Percentiles rank a stretch among this genome's conserved stretches.
Evolutionary conservation across 129 eudicot species (phyloP).

Genomic region (Lonicera japonica): DNA sequence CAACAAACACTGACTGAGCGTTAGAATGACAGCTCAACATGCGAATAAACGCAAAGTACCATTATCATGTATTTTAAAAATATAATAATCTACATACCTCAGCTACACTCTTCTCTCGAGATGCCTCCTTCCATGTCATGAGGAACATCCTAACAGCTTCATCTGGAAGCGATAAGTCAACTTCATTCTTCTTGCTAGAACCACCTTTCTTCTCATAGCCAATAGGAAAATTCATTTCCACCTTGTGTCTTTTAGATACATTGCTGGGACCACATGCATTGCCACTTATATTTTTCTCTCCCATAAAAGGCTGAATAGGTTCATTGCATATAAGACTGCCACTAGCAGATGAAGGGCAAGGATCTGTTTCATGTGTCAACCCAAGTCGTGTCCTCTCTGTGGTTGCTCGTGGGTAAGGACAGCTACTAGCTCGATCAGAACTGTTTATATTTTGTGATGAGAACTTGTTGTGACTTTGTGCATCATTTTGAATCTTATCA

Average conservation of each 20-base stretch:
- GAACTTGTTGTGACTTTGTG: slow-evolving; percentile 10
- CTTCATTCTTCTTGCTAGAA: slow-evolving; percentile 10
- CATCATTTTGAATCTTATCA: slow-evolving; percentile 17
- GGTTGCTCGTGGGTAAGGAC: slow-evolving; percentile 57
- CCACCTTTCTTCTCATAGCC: slow-evolving; percentile 21
- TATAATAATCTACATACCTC: slow-evolving; percentile 43
- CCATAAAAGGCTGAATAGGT: slow-evolving; percentile 8
- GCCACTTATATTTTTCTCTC: slow-evolving; percentile 20
- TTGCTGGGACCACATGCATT: slow-evolving; percentile 13
- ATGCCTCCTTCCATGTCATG: slow-evolving; percentile 67
- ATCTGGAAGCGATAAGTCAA: slow-evolving; percentile 20
- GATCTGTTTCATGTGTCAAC: slow-evolving; percentile 31
- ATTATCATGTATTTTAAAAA: neutral
- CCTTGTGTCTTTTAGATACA: too few relatives aligned
- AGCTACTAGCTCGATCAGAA: slow-evolving; percentile 39
- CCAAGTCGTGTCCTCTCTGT: slow-evolving; percentile 58
- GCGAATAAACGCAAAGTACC: too few relatives aligned
- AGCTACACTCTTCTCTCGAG: slow-evolving; percentile 35
- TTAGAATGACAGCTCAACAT: too few relatives aligned
- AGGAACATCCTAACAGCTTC: slow-evolving; percentile 49
- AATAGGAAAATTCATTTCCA: neutral
- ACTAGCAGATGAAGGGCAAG: slow-evolving; percentile 15
- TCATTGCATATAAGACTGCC: slow-evolving; percentile 7
- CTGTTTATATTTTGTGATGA: slow-evolving; percentile 20
- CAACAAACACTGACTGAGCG: too few relatives aligned